Percentiles rank a stretch among this genome's conserved stretches.
Evolutionary conservation across 257 asterid genomes (phyloP).

Genomic region (Craterostigma plantagineum): DNA sequence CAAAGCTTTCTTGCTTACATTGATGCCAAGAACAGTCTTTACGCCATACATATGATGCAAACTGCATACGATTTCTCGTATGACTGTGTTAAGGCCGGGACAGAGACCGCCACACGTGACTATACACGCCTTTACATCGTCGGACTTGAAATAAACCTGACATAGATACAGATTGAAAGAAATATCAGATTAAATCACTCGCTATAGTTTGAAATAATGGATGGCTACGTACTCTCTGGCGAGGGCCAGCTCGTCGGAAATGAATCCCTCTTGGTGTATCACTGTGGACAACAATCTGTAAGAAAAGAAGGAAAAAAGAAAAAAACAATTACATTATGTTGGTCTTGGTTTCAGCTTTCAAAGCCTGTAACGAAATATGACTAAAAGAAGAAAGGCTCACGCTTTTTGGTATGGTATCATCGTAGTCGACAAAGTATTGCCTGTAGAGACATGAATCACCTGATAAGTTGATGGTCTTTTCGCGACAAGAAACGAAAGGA

Average conservation of each 20-base stretch:
- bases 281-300: conserved; percentile 66
- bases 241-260: conserved; percentile 95
- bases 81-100: conserved; percentile 89
- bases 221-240: conserved; percentile 39
- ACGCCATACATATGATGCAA: conserved; percentile 76
- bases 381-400: conserved; percentile 20
- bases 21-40: conserved; percentile 51
- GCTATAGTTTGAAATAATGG: neutral
- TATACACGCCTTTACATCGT: conserved; percentile 77
- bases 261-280: conserved; percentile 62
- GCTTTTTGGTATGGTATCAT: conserved; percentile 69
- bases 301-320: too few relatives aligned
- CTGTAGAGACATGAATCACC: conserved; percentile 16
- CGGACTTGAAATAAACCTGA: conserved; percentile 74
- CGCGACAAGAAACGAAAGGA: neutral
- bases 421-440: conserved; percentile 74
- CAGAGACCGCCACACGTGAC: conserved; percentile 95
- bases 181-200: neutral
- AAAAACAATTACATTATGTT: neutral
- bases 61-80: conserved; percentile 81
- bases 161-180: conserved; percentile 6
- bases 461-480: neutral
- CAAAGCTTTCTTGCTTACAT: too few relatives aligned
- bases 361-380: too few relatives aligned
- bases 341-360: neutral